phyloP scores from a whole-genome alignment of 495 filamentous ascomycete genomes.

The Trichoderma parareesei region DNA sequence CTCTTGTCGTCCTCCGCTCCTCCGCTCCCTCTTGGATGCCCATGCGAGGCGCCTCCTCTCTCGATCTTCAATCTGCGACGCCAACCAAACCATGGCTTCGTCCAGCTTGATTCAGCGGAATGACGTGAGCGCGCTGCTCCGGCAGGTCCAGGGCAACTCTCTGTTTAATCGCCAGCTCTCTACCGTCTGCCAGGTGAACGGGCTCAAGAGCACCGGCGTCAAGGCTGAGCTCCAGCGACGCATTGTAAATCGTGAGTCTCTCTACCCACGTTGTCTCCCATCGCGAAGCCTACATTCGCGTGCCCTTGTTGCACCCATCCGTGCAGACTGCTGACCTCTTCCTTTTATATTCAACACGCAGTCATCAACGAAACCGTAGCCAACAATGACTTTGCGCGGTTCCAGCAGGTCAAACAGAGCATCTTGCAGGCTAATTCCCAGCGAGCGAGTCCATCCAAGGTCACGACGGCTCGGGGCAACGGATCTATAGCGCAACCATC shows the following conservation, averaged over 20 bases:
- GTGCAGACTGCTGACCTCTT: not conserved
- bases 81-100: not conserved
- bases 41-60: not conserved
- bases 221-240: slow-evolving; percentile 73
- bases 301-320: not conserved
- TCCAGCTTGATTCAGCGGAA: not conserved
- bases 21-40: not conserved
- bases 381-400: slow-evolving; percentile 17
- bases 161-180: slow-evolving; percentile 65
- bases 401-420: slow-evolving; percentile 21
- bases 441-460: slow-evolving; percentile 6
- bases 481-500: not conserved
- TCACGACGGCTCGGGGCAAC: not conserved
- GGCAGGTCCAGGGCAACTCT: slow-evolving; percentile 22
- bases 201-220: slow-evolving; percentile 64
- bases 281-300: not conserved
- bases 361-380: slow-evolving; percentile 16
- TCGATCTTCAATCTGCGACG: not conserved
- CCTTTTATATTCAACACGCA: not conserved
- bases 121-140: slow-evolving; percentile 36
- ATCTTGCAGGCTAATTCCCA: slow-evolving; percentile 5
- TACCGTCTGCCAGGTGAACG: slow-evolving; percentile 59
- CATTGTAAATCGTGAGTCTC: slow-evolving; percentile 60
- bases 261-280: not conserved
- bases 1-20: not conserved